Conservation (phyloP, 148 eudicot species). For the Cornus suecica region DNA sequence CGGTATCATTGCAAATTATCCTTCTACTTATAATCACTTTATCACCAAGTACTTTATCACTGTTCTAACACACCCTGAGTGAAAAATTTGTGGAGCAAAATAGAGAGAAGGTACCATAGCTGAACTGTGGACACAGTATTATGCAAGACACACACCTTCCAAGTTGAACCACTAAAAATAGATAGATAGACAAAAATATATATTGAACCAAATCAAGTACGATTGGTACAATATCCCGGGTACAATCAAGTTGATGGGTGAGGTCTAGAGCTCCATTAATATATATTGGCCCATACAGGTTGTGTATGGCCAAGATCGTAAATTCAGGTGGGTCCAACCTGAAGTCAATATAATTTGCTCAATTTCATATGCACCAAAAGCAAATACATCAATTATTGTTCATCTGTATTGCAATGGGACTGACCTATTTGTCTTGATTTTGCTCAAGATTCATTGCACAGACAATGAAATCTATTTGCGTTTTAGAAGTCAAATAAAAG, state of each 20-base stretch:
- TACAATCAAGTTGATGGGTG: slow-evolving; percentile 8
- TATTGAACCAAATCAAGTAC: slow-evolving; percentile 13
- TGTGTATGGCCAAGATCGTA: too few relatives aligned
- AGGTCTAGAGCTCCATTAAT: neutral
- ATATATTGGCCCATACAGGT: slow-evolving; percentile 8
- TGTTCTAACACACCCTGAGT: too few relatives aligned
- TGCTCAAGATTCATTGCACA: neutral
- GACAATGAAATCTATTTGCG: neutral
- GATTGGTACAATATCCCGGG: slow-evolving; percentile 26
- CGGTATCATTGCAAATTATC: too few relatives aligned
- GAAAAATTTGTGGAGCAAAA: too few relatives aligned
- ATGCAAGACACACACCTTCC: neutral
- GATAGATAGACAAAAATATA: neutral
- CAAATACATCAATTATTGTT: neutral
- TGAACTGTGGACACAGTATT: too few relatives aligned
- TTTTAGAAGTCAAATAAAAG: too few relatives aligned
- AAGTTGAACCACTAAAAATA: neutral
- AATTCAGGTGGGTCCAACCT: neutral
- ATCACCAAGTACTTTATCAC: too few relatives aligned
- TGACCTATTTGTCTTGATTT: neutral
- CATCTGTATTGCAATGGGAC: too few relatives aligned
- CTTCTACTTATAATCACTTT: too few relatives aligned
- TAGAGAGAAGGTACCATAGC: too few relatives aligned
- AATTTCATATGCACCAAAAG: neutral
- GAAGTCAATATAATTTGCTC: too few relatives aligned